Base-by-base conservation (phyloP, 805 yeast genomes). In the Huiozyma sinensis region DNA sequence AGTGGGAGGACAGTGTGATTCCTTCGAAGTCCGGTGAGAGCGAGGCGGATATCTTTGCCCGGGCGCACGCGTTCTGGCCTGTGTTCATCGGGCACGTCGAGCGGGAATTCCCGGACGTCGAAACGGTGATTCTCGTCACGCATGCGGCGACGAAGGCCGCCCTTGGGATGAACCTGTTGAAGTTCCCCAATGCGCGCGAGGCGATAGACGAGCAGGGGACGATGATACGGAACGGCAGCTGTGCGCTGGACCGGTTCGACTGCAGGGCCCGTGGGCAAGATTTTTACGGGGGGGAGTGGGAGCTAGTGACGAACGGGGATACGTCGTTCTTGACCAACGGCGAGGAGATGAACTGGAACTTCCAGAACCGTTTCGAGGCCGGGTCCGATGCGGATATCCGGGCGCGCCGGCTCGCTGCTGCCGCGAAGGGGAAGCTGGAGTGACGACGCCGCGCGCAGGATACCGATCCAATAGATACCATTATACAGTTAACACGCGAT, bases 121-220 rank as follows among this genome's bases (percentile, higher is more conserved):
- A 78, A 31, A 68, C 77, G 0, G 67, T 92, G 6, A 54, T 92
- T 24, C 65, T 90, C 10, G 80, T 86, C 27, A 79, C 95, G 5
- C 98, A 90, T 64, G 98, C 98, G 1, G 97, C 97, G 4, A 75
- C 94, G 6, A 86, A 87, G 60, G 87, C 88, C 50, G 92, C 95
- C 0, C 66, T 92, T 17, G 96, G 96, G 6, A 77, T 86, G 78
- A 73, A 85, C 1, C 66, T 90, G 11, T 57, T 83, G 55, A 79
- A 78, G 0, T 75, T 72, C 45, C 43, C 58, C 0, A 67, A 70
- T 40, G 77, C 77, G n/a, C 70, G 74, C 37, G 85, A 78, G 28
- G 63, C 70, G 27, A 55, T 83, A 36, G 71, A 69, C 48, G 65
- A 64, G 13, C 68, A 66, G 31, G 77, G 71, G 30, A 66, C 65